Percentiles rank a stretch among this genome's conserved stretches.
Conservation (phyloP, 305 asterid genomes). For the Striga hermonthica region DNA sequence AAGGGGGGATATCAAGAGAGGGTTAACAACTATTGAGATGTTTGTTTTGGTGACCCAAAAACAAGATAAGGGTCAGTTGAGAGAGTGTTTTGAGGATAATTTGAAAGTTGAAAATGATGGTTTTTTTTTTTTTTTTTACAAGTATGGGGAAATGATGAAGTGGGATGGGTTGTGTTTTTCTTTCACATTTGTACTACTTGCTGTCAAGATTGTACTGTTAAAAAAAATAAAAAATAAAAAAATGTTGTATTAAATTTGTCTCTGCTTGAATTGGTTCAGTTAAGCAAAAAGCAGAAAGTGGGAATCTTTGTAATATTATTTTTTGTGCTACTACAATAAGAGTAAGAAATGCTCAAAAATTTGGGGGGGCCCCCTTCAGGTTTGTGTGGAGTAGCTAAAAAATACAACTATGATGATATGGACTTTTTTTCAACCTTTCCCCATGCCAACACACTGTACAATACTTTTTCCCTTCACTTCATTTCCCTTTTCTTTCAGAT, state of each 20-base stretch:
- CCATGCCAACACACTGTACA: slow-evolving; percentile 30
- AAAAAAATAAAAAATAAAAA: too few species aligned
- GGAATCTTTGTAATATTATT: slow-evolving; percentile 48
- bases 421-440: slow-evolving; percentile 38
- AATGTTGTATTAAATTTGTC: slow-evolving; percentile 8
- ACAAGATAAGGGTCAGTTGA: slow-evolving; percentile 20
- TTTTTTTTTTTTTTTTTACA: too few species aligned
- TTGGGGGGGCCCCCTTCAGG: slow-evolving; percentile 40
- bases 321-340: slow-evolving; percentile 15
- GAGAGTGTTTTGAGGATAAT: slow-evolving; percentile 7
- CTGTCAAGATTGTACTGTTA: slow-evolving; percentile 33
- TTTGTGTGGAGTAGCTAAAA: slow-evolving; percentile 37
- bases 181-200: slow-evolving; percentile 30
- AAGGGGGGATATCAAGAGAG: slow-evolving; percentile 30
- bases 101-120: slow-evolving; percentile 26
- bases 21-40: slow-evolving; percentile 53
- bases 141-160: slow-evolving; percentile 37
- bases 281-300: slow-evolving; percentile 23
- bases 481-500: slow-evolving; percentile 10
- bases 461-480: neutral
- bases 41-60: slow-evolving; percentile 66
- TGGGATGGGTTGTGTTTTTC: slow-evolving; percentile 21
- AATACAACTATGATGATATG: slow-evolving; percentile 40
- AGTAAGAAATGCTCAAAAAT: too few species aligned
- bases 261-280: slow-evolving; percentile 30